These are phyloP conservation scores for Pyrus betulifolia DNA, from an alignment of 306 rosid genomes.

Conservation along the genomic window DNA sequence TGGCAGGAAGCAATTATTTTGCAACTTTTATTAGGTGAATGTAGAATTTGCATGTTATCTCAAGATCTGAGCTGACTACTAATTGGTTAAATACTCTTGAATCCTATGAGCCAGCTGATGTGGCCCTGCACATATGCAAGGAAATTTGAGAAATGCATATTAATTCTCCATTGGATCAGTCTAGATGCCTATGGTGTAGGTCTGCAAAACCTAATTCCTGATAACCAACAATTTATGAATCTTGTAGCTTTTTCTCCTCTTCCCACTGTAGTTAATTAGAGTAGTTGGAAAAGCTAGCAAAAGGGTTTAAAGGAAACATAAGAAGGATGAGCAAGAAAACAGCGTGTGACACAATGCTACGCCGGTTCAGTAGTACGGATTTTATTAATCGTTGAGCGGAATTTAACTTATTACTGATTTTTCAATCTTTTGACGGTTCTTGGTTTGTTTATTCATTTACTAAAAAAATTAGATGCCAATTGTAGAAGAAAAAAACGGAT, in stretches of 20 bases:
- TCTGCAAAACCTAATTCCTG: neutral
- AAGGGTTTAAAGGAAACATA: neutral
- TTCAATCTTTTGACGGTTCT: too few relatives aligned
- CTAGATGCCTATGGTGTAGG: neutral
- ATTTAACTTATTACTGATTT: too few relatives aligned
- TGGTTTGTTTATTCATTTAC: too few relatives aligned
- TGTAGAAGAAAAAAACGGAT: too few relatives aligned
- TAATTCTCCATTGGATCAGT: neutral
- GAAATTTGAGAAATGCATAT: neutral
- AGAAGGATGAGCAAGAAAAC: neutral
- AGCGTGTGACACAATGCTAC: too few relatives aligned
- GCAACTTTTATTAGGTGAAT: too few relatives aligned
- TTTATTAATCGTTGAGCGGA: too few relatives aligned
- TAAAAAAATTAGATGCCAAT: too few relatives aligned
- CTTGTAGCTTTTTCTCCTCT: neutral
- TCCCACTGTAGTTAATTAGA: neutral
- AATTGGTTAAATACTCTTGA: neutral
- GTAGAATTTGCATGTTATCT: neutral
- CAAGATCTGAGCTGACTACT: neutral
- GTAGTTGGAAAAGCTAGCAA: neutral
- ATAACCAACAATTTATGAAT: neutral
- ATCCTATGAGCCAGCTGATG: neutral
- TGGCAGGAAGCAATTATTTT: neutral
- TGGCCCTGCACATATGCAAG: neutral
- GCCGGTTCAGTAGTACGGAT: too few relatives aligned